Base-by-base conservation (phyloP, 352 stramenopile species). In the Globisporangium echinulatum region DNA sequence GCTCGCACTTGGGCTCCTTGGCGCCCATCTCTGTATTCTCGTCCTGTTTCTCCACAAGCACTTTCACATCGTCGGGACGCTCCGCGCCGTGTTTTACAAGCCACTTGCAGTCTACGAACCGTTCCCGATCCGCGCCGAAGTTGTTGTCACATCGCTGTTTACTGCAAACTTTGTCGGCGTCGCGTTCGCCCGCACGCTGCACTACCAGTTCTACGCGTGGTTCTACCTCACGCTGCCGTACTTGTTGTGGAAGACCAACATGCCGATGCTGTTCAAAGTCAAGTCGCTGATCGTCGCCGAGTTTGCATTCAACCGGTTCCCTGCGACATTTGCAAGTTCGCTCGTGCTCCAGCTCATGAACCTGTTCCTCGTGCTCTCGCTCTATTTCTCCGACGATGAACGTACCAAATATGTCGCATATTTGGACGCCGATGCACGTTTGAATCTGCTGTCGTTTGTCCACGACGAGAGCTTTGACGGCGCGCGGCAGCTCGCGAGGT, bases 161-260 rank as follows among this genome's bases (percentile, higher is more conserved):
- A 72, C 74, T 13, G 89, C 90, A 66, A 99, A 99, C 74, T 99
- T 98, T 71, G 81, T 99, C 51, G 97, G 97, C 52, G 96, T 99
- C 54, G 89, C 83, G 52, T 99, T 98, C 73, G 85, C 94, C 40
- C 80, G 97, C 43, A 98, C 94, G 47, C 68, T 99, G 63, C 97
- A 99, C 77, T 99, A 99, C 79, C 97, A 99, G 77, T 98, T 99
- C 65, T 98, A 97, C 70, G 75, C 78, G 36, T 98, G 94, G 94
- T 99, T 98, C 75, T 98, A 97, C 70, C 85, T 96, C 59, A 95
- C 95, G 33, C 63, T 99, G 40, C 94, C 96, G 14, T 97, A 98
- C 59, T 59, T 99, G 63, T 68, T 98, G 7, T 98, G 87, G 87
- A 87, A 92, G 63, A 92, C 86, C 11, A 81, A 91, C 56, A 65